Conservation (phyloP, 768 basidiomycete genomes). For the Hortiboletus campestris region DNA sequence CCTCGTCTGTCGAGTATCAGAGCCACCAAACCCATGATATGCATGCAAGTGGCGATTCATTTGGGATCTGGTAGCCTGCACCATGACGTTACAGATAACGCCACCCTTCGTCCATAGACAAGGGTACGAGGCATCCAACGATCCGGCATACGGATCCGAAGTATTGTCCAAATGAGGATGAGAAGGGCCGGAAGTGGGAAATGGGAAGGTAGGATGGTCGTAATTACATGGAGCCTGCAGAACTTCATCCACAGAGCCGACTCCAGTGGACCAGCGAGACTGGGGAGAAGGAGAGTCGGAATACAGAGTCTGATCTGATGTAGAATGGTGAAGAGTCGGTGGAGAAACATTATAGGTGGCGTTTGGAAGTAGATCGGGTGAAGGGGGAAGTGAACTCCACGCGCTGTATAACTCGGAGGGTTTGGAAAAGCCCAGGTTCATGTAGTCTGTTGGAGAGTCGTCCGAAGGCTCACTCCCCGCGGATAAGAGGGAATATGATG, state of each 20-base stretch:
- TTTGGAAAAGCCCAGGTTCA: neutral
- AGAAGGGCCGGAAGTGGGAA: neutral
- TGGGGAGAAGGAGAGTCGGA: neutral
- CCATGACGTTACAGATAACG: slow-evolving; percentile 13
- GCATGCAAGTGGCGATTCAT: slow-evolving; percentile 28
- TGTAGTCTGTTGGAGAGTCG: neutral
- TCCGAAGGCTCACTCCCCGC: neutral
- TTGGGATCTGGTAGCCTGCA: slow-evolving; percentile 21
- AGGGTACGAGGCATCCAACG: slow-evolving; percentile 7
- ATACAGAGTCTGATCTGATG: neutral
- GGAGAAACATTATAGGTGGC: neutral
- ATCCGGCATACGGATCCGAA: slow-evolving; percentile 1
- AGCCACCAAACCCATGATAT: slow-evolving; percentile 21
- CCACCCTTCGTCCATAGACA: slow-evolving; percentile 21
- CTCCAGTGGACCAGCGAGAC: neutral
- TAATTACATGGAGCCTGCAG: neutral
- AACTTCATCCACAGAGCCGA: slow-evolving; percentile 1
- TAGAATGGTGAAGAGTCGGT: neutral
- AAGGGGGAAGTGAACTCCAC: slow-evolving; percentile 6
- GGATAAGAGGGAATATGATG: neutral
- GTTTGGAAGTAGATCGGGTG: neutral
- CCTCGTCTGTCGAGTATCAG: slow-evolving; percentile 19
- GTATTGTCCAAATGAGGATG: neutral
- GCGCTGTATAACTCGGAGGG: neutral
- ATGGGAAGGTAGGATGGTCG: neutral